These are phyloP conservation scores for Rhodotorula paludigena DNA, from an alignment of 768 basidiomycete species.

Conservation along the genomic window DNA sequence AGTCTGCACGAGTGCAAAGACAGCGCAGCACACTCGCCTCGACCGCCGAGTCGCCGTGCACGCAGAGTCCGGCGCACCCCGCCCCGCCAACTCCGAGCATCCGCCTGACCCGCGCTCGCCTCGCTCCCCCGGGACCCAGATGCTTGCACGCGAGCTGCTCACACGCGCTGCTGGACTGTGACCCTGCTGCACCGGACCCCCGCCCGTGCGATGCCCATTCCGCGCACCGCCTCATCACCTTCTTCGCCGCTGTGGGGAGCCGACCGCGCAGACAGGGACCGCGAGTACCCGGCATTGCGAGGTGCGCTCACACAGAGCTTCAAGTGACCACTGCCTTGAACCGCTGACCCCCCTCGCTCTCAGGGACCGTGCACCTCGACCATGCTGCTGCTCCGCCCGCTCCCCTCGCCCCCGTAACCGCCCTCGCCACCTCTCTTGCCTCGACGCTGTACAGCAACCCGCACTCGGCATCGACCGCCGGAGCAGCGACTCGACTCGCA, in stretches of 20 bases:
- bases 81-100: no score
- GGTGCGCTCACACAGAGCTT: neutral
- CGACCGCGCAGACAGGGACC: neutral
- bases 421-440: slow-evolving; percentile 8
- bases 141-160: no score
- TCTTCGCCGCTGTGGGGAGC: neutral
- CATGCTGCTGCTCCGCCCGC: slow-evolving; percentile 39
- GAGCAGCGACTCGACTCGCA: slow-evolving; percentile 11
- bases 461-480: slow-evolving; percentile 38
- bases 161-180: no score
- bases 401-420: slow-evolving; percentile 17
- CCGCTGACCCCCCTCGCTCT: neutral
- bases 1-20: no score
- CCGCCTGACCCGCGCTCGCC: no score
- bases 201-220: no score
- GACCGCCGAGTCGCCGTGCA: no score
- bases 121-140: no score
- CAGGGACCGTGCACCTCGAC: slow-evolving; percentile 38
- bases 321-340: neutral
- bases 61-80: no score
- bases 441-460: slow-evolving; percentile 39
- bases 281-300: slow-evolving; percentile 27
- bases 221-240: neutral
- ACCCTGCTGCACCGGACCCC: no score
- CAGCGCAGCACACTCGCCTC: no score